Base-by-base conservation (phyloP, 1,139 yeast genomes). In the Hansenula anomala region DNA sequence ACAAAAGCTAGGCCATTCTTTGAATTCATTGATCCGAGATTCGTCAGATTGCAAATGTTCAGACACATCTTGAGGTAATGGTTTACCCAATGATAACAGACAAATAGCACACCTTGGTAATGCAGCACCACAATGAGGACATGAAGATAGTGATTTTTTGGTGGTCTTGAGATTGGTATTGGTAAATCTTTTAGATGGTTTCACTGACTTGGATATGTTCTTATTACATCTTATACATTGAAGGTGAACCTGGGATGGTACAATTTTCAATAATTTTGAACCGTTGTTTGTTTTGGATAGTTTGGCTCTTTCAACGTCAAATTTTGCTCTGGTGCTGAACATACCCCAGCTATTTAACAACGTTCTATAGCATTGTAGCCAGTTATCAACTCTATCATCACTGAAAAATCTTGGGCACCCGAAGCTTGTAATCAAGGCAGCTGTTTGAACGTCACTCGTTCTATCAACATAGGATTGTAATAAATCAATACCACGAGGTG, bases 21-120 rank as follows among this genome's bases (percentile, higher is more conserved):
- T 61, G 56, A 78, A 74, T 42, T 66, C 65, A 33, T 41, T 42
- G 3, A 41, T 22, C 37, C 43, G 37, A 8, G 42, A 24, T 4
- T 44, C 44, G 8, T 43, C 40, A 7, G 34, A 26, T n/a, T 42
- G 62, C 17, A 44, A 39, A 32, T 40, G 25, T 29, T 31, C 38
- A 10, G 46, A 39, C 6, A 46, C 25, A n/a, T 46, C 54, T 34
- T 40, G 70, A 4, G 85, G 80, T 14, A 80, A 60, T 2, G 88
- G 80, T 0, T 86, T 76, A 0, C 97, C 97, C 44, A 89, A 65
- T 0, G 96, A 80, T 38, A 88, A 64, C 27, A 90, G 64, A 54
- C 97, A 92, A 9, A 92, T 82, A 0, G 96, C 89, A 60, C 97
- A 92, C 45, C 95, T 66, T 0, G 98, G 97, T 28, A 88, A 69